These are phyloP conservation scores for Fusarium kyushuense DNA, from an alignment of 2,329 filamentous ascomycete species.

Conservation along the genomic window DNA sequence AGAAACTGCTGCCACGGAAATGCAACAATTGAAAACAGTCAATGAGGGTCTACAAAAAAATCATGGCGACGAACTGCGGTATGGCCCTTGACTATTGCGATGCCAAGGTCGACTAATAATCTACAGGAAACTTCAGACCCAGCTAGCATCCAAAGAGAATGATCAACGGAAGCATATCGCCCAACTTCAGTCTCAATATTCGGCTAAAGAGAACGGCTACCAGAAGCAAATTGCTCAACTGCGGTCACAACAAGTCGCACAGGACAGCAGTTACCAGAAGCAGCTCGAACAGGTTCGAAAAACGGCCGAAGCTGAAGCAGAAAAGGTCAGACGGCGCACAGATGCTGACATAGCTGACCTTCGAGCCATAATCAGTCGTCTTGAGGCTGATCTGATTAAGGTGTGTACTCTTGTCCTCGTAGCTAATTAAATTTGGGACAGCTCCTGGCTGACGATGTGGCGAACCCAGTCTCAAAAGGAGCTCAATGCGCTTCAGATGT, in stretches of 20 bases:
- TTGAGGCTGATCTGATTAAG: slow-evolving; percentile 74
- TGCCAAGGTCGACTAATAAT: slow-evolving; percentile 29
- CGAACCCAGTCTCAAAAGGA: slow-evolving; percentile 69
- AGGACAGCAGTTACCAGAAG: slow-evolving; percentile 54
- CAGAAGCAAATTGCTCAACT: slow-evolving; percentile 46
- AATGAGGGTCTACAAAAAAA: slow-evolving; percentile 78
- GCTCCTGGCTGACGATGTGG: slow-evolving; percentile 1
- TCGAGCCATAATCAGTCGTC: slow-evolving; percentile 67
- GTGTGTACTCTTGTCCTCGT: slow-evolving; percentile 49
- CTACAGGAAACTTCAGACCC: slow-evolving; percentile 50
- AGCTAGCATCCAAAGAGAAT: slow-evolving; percentile 48
- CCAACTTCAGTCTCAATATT: slow-evolving; percentile 49
- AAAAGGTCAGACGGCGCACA: slow-evolving; percentile 60
- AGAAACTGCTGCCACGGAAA: slow-evolving; percentile 62
- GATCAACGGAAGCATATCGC: slow-evolving; percentile 49
- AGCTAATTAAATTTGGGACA: not conserved
- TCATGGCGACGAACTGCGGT: slow-evolving; percentile 75
- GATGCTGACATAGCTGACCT: slow-evolving; percentile 75
- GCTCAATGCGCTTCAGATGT: slow-evolving; percentile 43
- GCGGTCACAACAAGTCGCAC: slow-evolving; percentile 35
- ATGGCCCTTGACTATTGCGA: slow-evolving; percentile 44
- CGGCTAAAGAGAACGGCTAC: slow-evolving; percentile 44
- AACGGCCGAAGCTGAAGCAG: slow-evolving; percentile 61
- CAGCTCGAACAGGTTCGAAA: slow-evolving; percentile 62
- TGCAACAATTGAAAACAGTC: slow-evolving; percentile 66